phyloP scores from a whole-genome alignment of 1,139 yeast genomes.

The Blastobotrys aristatus region DNA sequence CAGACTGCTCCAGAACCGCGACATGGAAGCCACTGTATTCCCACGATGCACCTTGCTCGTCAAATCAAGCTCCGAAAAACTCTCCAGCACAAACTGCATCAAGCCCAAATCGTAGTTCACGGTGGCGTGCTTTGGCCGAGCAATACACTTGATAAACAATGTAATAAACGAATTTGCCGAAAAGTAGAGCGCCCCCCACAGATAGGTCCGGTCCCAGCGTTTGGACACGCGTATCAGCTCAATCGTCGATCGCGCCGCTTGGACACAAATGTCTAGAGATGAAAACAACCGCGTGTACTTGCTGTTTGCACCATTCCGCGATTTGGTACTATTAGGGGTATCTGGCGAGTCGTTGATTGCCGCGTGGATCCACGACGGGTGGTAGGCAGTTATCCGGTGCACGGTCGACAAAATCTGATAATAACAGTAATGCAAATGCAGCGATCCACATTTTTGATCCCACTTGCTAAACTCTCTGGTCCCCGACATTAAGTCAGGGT shows the following conservation, averaged over 20 bases:
- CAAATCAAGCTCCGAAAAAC: conserved; percentile 9
- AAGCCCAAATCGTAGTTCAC: conserved; percentile 24
- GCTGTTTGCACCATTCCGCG: conserved; percentile 11
- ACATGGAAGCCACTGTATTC: conserved; percentile 1
- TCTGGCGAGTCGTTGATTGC: conserved; percentile 12
- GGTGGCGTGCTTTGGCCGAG: conserved; percentile 24
- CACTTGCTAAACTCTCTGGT: conserved; percentile 4
- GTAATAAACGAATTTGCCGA: conserved; percentile 26
- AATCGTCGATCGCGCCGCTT: conserved; percentile 24
- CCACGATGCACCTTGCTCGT: background rate
- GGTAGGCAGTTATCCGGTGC: conserved; percentile 31
- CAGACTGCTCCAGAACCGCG: conserved; percentile 20
- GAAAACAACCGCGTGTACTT: conserved; percentile 23
- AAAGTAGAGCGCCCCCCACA: conserved; percentile 21
- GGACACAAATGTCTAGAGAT: conserved; percentile 24
- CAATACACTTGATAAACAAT: conserved; percentile 27
- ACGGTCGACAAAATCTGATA: conserved; percentile 26
- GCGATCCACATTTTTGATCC: conserved; percentile 11
- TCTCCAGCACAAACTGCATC: conserved; percentile 17
- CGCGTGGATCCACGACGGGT: conserved; percentile 29
- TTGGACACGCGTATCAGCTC: conserved; percentile 16
- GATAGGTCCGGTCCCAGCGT: conserved; percentile 18
- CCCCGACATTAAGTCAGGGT: conserved; percentile 2
- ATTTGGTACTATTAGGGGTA: conserved; percentile 5
- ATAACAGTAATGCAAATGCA: conserved; percentile 24